A percentile compares a stretch with the other conserved stretches of the same genome.
These are phyloP conservation scores for Nadsonia fulvescens DNA, from an alignment of 805 yeast genomes.

Conservation along the genomic window DNA sequence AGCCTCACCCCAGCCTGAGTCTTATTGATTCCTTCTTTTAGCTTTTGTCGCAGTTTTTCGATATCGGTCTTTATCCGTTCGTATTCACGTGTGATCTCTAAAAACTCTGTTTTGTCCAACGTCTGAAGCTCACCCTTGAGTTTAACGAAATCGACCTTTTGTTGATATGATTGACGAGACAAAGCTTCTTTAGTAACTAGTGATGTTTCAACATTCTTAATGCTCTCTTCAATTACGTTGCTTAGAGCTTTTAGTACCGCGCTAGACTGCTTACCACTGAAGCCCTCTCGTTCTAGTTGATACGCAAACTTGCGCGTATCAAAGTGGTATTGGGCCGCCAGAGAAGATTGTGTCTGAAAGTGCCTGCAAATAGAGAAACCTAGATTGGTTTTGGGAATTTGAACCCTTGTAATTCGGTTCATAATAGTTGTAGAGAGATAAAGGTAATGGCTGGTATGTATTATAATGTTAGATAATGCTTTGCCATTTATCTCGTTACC, in stretches of 20 bases:
- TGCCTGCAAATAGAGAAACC: not conserved
- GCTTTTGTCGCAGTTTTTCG: conserved; percentile 66
- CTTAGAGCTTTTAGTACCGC: conserved; percentile 59
- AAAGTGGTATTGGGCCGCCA: conserved; percentile 26
- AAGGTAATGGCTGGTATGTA: not conserved
- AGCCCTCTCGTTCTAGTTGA: conserved; percentile 50
- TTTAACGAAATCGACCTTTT: conserved; percentile 91
- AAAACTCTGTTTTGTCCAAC: conserved; percentile 72
- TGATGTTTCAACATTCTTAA: conserved; percentile 52
- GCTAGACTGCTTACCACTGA: conserved; percentile 58
- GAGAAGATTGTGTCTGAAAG: not conserved
- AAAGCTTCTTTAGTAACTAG: conserved; percentile 75
- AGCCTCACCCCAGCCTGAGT: conserved; percentile 78
- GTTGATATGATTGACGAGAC: conserved; percentile 77
- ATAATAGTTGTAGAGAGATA: not conserved
- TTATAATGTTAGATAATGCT: no score
- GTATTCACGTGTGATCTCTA: conserved; percentile 67
- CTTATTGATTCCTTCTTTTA: conserved; percentile 82
- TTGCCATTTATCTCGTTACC: no score
- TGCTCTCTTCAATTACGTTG: conserved; percentile 64
- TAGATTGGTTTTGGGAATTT: not conserved
- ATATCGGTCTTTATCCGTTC: conserved; percentile 70
- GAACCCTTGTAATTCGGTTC: not conserved
- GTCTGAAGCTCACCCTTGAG: conserved; percentile 81
- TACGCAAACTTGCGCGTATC: conserved; percentile 64